Base-by-base conservation (phyloP, 2,329 filamentous ascomycete genomes). In the Fusarium agapanthi region DNA sequence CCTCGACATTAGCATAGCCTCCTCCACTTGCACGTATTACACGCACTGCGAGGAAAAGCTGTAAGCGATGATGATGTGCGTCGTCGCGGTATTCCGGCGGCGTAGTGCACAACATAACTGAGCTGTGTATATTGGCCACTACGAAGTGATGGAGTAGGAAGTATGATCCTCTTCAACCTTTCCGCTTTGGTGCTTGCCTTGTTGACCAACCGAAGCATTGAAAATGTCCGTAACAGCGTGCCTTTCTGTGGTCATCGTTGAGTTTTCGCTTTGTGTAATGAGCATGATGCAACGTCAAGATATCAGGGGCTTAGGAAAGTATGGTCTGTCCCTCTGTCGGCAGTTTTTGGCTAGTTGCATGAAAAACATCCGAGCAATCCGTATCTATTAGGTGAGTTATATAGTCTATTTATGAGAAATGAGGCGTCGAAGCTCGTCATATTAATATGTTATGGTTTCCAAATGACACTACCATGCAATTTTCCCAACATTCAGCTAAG, bases 21-120 rank as follows among this genome's bases (percentile, higher is more conserved):
- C 40, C 66, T 50, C 45, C 41, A 38, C 37, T 16, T 15, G 22
- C 28, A 48, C 32, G 30, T 24, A 34, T 40, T 44, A 22, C 22
- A 48, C 38, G n/a, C 47, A 40, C 30, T 41, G 22, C 41, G 48
- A 37, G 53, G 41, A 53, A n/a, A 48, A 44, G 41, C 37, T 53
- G 34, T 50, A 62, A 37, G 44, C 38, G 30, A 43, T 34, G 12
- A 51, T 57, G 38, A 56, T 37, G 47, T 51, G 22, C 43, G 56
- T 62, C 26, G 35, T 32, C n/a, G 26, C 54, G n/a, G 53, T 35
- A 43, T 44, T n/a, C 43, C 14, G 37, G 64, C 14, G 48, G 65
- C 62, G 44, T 30, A 67, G 63, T 56, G 63, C 48, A 65, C 50
- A 30, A 24, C 24, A 35, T 32, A 50, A 62, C 37, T 58, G 50